Base-by-base conservation (phyloP, 176 grass and related monocot species). In the Lolium multiflorum region DNA sequence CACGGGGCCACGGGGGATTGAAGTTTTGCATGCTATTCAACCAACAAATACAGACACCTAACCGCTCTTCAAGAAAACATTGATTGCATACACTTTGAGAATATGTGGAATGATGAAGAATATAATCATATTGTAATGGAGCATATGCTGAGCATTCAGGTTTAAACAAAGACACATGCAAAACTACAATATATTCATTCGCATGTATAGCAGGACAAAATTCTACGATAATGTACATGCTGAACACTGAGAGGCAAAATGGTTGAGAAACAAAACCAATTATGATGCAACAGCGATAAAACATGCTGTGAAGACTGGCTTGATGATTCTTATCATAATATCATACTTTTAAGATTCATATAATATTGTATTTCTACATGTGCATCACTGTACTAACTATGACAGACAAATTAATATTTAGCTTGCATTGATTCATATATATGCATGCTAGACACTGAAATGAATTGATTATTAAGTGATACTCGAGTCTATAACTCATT, bases 201-300 rank as follows among this genome's bases (percentile, higher is more conserved):
- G 75, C 18, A 66, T 67, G 28, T 66, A 47, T 54, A 56, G 31
- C 35, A 66, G 67, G 50, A 70, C 84, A 70, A 70, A 60, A 71
- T 51, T 74, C 64, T 54, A 82, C 62, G 0, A 43, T 6, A 77
- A 86, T 72, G 71, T 61, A 22, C 12, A 74, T 24, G 43, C 18
- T 64, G 51, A 35, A 56, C 37, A 58, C 9, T 79, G 9, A 90
- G 44, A 80, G 10, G 39, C 9, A 21, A 81, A 50, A 78, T 21
- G 11, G 37, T 57, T 46, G 22, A 54, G 69, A n/a, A 3, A 75
- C 21, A 79, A 38, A n/a, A n/a, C 7, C 31, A 80, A 63, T 0
- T 9, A 86, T 84, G 22, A 77, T 13, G 56, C n/a, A 87, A 20
- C 84, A 64, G 5, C 78, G 44, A 71, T 26, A 37, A 48, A 85